phyloP scores from a whole-genome alignment of 306 rosid species.

The Boehmeria nivea region DNA sequence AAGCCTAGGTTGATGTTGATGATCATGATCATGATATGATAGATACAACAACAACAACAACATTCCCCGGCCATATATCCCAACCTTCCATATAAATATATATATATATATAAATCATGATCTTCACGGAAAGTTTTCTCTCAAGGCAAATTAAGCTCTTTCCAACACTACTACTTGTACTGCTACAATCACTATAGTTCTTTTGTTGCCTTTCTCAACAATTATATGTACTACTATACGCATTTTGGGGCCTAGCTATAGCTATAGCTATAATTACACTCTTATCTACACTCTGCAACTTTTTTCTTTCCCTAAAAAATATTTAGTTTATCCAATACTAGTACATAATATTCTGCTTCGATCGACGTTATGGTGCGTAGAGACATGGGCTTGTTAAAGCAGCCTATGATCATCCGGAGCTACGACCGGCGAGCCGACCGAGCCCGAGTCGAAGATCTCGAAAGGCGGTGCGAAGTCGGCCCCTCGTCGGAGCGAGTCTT shows the following conservation, averaged over 20 bases:
- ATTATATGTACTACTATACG: neutral
- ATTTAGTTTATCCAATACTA: too few species aligned
- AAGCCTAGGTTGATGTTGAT: constrained; percentile 44
- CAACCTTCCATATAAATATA: neutral
- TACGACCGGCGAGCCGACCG: constrained; percentile 56
- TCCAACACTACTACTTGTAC: neutral
- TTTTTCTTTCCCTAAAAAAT: too few species aligned
- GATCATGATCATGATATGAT: constrained; percentile 33
- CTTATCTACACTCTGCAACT: too few species aligned
- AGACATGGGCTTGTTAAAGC: constrained; percentile 34
- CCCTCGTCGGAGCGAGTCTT: constrained; percentile 59
- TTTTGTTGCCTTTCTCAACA: neutral
- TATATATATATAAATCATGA: neutral
- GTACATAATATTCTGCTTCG: neutral
- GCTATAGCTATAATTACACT: too few species aligned
- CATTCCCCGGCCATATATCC: constrained; percentile 32
- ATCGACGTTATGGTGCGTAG: constrained; percentile 1
- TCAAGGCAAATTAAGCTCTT: neutral
- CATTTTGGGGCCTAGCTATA: neutral
- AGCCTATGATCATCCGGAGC: constrained; percentile 49
- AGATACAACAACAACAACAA: constrained; percentile 29
- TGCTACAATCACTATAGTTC: neutral
- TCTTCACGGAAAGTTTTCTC: constrained; percentile 2
- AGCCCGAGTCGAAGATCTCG: constrained; percentile 71
- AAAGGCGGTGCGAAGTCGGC: constrained; percentile 77